A percentile compares a stretch with the other conserved stretches of the same genome.
These are phyloP conservation scores for Ustulina deusta DNA, from an alignment of 2,329 filamentous ascomycete species.

Conservation along the genomic window DNA sequence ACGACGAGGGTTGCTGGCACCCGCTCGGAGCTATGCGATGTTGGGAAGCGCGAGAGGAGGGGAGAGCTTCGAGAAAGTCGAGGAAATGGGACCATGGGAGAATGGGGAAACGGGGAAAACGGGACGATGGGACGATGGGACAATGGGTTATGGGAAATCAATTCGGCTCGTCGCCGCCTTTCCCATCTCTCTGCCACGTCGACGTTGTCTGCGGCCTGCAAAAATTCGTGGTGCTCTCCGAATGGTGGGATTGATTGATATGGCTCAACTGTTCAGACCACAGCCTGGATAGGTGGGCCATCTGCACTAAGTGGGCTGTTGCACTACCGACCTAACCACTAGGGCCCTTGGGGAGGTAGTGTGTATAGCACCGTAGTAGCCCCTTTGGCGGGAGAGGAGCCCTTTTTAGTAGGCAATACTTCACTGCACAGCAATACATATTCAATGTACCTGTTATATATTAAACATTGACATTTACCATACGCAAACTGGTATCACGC, in stretches of 20 bases:
- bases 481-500: no score
- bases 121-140: not conserved
- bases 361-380: no score
- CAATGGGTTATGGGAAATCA: conserved; percentile 1
- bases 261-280: not conserved
- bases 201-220: conserved; percentile 41
- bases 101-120: not conserved
- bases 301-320: no score
- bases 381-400: conserved; percentile 6
- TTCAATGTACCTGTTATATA: no score
- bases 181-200: conserved; percentile 25
- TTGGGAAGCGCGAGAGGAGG: not conserved
- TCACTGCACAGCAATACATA: no score
- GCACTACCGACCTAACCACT: no score
- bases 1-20: not conserved
- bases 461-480: no score
- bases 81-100: not conserved
- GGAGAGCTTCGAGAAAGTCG: not conserved
- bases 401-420: no score
- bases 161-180: not conserved
- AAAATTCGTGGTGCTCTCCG: conserved; percentile 48
- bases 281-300: no score
- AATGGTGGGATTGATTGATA: conserved; percentile 37
- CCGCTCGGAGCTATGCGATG: not conserved
- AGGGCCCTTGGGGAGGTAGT: no score